Conservation (phyloP, 352 stramenopile species). For the Phytopythium litorale region DNA sequence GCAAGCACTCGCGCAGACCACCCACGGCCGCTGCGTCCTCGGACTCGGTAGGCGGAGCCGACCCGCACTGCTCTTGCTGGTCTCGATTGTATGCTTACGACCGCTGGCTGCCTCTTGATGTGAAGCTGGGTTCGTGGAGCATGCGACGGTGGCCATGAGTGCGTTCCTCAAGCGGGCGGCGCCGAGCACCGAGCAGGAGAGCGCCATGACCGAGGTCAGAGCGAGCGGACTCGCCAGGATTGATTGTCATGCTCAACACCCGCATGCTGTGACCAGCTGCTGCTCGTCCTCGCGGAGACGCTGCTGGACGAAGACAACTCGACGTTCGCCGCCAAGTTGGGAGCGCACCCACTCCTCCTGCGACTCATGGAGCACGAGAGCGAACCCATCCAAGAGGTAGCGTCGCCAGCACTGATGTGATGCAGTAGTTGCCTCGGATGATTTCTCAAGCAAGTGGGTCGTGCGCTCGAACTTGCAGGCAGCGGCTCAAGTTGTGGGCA, state of each 20-base stretch:
- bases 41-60: conserved; percentile 43
- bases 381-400: conserved; percentile 72
- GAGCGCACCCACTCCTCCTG: conserved; percentile 60
- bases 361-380: conserved; percentile 76
- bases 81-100: background rate
- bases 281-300: conserved; percentile 47
- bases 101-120: background rate
- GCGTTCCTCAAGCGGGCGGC: conserved; percentile 30
- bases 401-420: background rate
- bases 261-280: conserved; percentile 13
- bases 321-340: conserved; percentile 65
- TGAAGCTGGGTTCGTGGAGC: conserved; percentile 65
- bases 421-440: background rate
- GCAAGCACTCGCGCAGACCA: conserved; percentile 22
- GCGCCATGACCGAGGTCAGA: conserved; percentile 41
- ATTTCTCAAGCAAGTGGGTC: background rate
- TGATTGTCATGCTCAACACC: background rate
- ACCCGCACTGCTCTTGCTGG: background rate
- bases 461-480: conserved; percentile 24
- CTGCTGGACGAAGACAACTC: conserved; percentile 82
- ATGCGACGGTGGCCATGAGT: conserved; percentile 39
- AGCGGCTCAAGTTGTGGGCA: conserved; percentile 58
- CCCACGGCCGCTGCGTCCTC: conserved; percentile 72
- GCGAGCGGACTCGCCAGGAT: background rate
- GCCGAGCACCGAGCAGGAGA: conserved; percentile 22